A percentile compares a stretch with the other conserved stretches of the same genome.
These are phyloP conservation scores for Phytophthora rubi DNA, from an alignment of 352 stramenopile species.

Conservation along the genomic window DNA sequence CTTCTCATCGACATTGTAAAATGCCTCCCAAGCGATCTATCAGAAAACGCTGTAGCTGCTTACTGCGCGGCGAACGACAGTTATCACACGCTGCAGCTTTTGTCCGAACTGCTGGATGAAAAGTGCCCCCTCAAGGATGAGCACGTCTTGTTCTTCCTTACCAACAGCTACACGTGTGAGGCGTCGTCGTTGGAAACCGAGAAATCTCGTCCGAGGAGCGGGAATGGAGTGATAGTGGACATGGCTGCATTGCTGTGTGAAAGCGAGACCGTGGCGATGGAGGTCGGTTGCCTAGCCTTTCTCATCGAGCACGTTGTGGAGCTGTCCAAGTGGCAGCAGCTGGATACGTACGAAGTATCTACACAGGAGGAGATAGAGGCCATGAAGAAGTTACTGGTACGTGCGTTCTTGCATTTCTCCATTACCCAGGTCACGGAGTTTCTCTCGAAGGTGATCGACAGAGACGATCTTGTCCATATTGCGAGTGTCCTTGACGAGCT, in stretches of 20 bases:
- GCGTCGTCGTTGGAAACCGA: constrained; percentile 19
- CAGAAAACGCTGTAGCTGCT: constrained; percentile 55
- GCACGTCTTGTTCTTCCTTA: constrained; percentile 68
- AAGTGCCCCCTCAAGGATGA: constrained; percentile 54
- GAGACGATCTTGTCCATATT: constrained; percentile 42
- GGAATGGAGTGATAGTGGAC: constrained; percentile 30
- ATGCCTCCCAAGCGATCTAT: constrained; percentile 44
- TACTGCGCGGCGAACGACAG: constrained; percentile 57
- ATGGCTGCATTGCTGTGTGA: constrained; percentile 38
- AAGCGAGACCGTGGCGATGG: constrained; percentile 40
- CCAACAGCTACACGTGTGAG: constrained; percentile 46
- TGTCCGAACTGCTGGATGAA: constrained; percentile 42
- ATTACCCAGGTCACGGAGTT: constrained; percentile 50
- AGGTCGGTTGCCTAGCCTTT: constrained; percentile 50
- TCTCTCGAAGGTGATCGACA: constrained; percentile 51
- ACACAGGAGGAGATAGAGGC: constrained; percentile 42
- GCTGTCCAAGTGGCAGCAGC: constrained; percentile 43
- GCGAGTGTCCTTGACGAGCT: constrained; percentile 46
- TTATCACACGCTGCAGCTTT: constrained; percentile 41
- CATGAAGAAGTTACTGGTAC: constrained; percentile 48
- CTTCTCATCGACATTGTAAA: constrained; percentile 57
- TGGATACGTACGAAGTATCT: constrained; percentile 26
- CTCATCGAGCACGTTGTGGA: constrained; percentile 53
- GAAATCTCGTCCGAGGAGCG: constrained; percentile 35
- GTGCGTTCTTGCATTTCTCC: constrained; percentile 51